A percentile compares a stretch with the other conserved stretches of the same genome.
These are phyloP conservation scores for Noccaea caerulescens DNA, from an alignment of 345 rosid genomes.

Conservation along the genomic window DNA sequence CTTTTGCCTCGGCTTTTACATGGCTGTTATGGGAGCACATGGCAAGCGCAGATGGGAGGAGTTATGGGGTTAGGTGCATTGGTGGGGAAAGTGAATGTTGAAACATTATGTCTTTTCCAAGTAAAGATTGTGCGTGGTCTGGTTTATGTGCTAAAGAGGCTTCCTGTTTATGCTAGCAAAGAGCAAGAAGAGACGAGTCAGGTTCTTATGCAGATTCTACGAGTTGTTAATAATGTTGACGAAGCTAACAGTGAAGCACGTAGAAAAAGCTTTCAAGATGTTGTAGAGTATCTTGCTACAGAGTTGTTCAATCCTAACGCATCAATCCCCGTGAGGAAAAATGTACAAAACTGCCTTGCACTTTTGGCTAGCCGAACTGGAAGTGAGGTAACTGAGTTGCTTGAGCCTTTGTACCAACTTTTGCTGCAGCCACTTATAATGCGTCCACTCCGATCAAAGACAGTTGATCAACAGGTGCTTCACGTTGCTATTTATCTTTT, in stretches of 20 bases:
- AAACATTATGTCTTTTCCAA: constrained; percentile 86
- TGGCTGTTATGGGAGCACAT: constrained; percentile 95
- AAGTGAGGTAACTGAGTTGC: constrained; percentile 96
- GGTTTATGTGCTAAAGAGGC: constrained; percentile 89
- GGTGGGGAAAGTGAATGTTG: constrained; percentile 98
- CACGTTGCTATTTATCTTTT: constrained; percentile 20
- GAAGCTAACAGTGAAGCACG: constrained; percentile 96
- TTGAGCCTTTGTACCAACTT: constrained; percentile 84
- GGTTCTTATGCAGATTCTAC: constrained; percentile 96
- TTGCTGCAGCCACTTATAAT: constrained; percentile 88
- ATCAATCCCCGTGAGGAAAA: constrained; percentile 84
- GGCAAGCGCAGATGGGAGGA: constrained; percentile 99
- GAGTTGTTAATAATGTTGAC: constrained; percentile 95
- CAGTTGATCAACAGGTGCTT: constrained; percentile 97
- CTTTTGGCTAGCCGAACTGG: constrained; percentile 98
- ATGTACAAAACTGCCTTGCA: constrained; percentile 94
- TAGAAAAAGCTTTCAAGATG: constrained; percentile 91
- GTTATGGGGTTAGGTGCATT: constrained; percentile 97
- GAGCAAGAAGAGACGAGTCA: constrained; percentile 99
- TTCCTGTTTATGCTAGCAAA: constrained; percentile 88
- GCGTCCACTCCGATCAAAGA: constrained; percentile 88
- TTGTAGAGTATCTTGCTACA: constrained; percentile 88
- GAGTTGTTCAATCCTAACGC: constrained; percentile 92
- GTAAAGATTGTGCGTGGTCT: constrained; percentile 84
- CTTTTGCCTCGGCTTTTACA: constrained; percentile 96